These are phyloP conservation scores for Mycena indigotica DNA, from an alignment of 768 basidiomycete genomes.

Conservation along the genomic window DNA sequence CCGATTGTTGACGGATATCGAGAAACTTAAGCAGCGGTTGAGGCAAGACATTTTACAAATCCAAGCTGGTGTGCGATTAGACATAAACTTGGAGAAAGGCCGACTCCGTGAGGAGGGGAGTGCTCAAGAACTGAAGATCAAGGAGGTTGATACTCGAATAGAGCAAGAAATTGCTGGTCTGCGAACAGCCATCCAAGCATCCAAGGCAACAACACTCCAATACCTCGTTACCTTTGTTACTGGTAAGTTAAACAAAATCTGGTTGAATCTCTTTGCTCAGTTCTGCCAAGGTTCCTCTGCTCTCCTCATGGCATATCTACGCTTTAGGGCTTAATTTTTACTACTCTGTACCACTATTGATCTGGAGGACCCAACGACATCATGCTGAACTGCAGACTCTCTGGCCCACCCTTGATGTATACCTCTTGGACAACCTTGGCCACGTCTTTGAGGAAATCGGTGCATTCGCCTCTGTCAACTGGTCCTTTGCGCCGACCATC, in stretches of 20 bases:
- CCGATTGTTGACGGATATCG: conserved; percentile 85
- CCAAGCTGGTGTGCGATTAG: conserved; percentile 90
- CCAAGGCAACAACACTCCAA: conserved; percentile 86
- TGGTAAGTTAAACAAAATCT: conserved; percentile 28
- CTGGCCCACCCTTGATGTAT: conserved; percentile 52
- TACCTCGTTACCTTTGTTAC: conserved; percentile 85
- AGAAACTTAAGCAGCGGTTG: conserved; percentile 91
- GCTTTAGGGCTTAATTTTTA: conserved; percentile 56
- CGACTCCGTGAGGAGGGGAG: conserved; percentile 91
- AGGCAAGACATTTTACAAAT: conserved; percentile 90
- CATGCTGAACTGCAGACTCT: conserved; percentile 66
- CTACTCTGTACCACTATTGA: conserved; percentile 6
- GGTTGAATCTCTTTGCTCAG: conserved; percentile 13
- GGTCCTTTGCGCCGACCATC: conserved; percentile 81
- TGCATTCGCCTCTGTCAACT: conserved; percentile 72
- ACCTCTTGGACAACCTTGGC: conserved; percentile 61
- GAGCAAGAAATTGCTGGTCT: conserved; percentile 93
- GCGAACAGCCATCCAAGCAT: conserved; percentile 80
- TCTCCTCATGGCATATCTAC: conserved; percentile 83
- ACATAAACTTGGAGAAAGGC: conserved; percentile 96
- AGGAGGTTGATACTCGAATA: conserved; percentile 95
- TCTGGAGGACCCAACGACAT: conserved; percentile 52
- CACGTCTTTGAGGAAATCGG: conserved; percentile 66
- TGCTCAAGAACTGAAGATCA: conserved; percentile 92
- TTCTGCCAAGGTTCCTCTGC: conserved; percentile 86